These are phyloP conservation scores for Solanum okadae DNA, from an alignment of 257 asterid genomes.

Conservation along the genomic window DNA sequence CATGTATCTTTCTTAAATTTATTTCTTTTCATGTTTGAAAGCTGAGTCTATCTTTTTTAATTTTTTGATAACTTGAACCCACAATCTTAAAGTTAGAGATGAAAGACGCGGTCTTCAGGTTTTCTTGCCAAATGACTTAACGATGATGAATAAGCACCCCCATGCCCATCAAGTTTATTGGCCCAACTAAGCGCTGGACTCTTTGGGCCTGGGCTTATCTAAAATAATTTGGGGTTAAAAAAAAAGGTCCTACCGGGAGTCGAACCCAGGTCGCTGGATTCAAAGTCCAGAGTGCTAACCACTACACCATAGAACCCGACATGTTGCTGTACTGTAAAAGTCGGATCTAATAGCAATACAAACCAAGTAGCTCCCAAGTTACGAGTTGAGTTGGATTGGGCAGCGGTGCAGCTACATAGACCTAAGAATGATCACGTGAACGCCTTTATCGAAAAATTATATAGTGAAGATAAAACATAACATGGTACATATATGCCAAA, in stretches of 20 bases:
- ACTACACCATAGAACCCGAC: constrained; percentile 53
- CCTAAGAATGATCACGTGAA: too few species aligned
- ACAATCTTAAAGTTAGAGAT: background rate
- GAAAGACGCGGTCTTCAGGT: background rate
- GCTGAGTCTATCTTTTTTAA: too few species aligned
- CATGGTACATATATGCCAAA: background rate
- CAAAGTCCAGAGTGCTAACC: constrained; percentile 99
- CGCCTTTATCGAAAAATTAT: too few species aligned
- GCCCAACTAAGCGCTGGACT: background rate
- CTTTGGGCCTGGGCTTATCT: background rate
- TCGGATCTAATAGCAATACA: fast-evolving
- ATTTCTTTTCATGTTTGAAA: too few species aligned
- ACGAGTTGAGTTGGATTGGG: background rate
- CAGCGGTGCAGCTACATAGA: background rate
- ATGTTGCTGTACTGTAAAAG: fast-evolving
- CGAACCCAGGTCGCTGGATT: constrained; percentile 99
- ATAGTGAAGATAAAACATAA: too few species aligned
- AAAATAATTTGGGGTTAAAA: background rate
- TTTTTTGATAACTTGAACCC: background rate
- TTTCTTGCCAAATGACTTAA: background rate
- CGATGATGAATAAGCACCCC: background rate
- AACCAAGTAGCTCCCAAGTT: background rate
- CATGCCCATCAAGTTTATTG: background rate
- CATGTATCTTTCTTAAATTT: too few species aligned
- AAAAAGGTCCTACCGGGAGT: constrained; percentile 93